A percentile compares a stretch with the other conserved stretches of the same genome.
Conservation (phyloP, 306 rosid genomes). For the Dicorynia guianensis region DNA sequence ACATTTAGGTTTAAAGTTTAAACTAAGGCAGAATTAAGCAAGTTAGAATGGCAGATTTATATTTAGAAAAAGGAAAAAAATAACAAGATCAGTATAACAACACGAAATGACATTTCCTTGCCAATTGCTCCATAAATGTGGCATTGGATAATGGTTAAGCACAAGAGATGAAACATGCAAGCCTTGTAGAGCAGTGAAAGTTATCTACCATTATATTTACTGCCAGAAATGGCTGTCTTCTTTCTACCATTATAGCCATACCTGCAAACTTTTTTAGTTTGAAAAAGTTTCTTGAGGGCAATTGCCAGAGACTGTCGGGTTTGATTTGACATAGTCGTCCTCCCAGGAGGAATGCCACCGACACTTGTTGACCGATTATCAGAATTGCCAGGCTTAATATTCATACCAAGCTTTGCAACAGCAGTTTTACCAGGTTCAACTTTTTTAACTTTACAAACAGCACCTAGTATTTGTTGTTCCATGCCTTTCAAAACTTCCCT, state of each 20-base stretch:
- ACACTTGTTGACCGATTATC: constrained; percentile 47
- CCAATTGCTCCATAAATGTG: neutral
- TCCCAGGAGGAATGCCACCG: constrained; percentile 47
- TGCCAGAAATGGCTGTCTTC: constrained; percentile 12
- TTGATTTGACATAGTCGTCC: constrained; percentile 78
- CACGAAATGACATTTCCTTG: constrained; percentile 6
- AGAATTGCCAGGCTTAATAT: constrained; percentile 45
- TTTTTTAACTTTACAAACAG: constrained; percentile 32
- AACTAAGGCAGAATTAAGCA: neutral
- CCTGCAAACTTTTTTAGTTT: constrained; percentile 89
- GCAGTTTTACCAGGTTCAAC: constrained; percentile 46
- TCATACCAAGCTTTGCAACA: constrained; percentile 43
- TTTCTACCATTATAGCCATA: constrained; percentile 28
- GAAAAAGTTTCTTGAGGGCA: constrained; percentile 71
- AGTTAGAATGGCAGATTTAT: neutral
- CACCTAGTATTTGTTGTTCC: constrained; percentile 38
- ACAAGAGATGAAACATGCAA: neutral
- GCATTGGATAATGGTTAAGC: neutral
- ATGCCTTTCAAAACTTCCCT: constrained; percentile 47
- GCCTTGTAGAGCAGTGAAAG: constrained; percentile 23
- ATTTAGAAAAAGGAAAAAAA: neutral
- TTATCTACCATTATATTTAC: constrained; percentile 9
- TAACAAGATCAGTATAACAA: constrained; percentile 7
- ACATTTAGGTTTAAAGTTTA: neutral
- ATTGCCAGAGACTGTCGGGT: constrained; percentile 74